Conservation (phyloP, 495 filamentous ascomycete species). For the Aspergillus baeticus region DNA sequence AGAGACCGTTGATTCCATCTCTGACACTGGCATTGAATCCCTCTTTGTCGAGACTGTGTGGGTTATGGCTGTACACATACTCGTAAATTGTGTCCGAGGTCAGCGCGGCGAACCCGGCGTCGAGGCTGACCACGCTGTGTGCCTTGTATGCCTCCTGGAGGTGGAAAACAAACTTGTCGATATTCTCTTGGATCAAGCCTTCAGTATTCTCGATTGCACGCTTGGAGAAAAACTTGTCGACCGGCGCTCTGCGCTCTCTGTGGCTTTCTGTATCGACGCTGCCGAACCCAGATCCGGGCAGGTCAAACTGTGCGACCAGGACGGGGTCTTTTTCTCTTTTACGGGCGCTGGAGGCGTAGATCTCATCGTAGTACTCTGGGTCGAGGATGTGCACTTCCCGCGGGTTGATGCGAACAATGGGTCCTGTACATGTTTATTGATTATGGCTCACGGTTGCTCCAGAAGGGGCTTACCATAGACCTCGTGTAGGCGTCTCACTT, state of each 20-base stretch:
- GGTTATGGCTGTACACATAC: slow-evolving; percentile 26
- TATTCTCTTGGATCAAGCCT: slow-evolving; percentile 9
- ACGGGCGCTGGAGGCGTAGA: not conserved
- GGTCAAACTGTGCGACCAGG: not conserved
- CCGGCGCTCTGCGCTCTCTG: not conserved
- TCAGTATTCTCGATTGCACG: slow-evolving; percentile 5
- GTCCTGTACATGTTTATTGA: slow-evolving; percentile 30
- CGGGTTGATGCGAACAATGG: slow-evolving; percentile 53
- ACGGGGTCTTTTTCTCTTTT: slow-evolving; percentile 20
- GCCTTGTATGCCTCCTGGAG: slow-evolving; percentile 12
- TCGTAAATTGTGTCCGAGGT: slow-evolving; percentile 28
- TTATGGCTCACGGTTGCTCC: too few relatives aligned
- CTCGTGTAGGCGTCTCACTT: not conserved
- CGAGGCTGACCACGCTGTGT: slow-evolving; percentile 18
- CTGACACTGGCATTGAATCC: slow-evolving; percentile 18
- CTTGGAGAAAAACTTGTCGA: slow-evolving; percentile 4
- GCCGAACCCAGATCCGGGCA: not conserved
- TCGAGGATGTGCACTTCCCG: slow-evolving; percentile 29
- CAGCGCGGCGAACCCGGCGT: slow-evolving; percentile 24
- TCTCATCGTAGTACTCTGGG: slow-evolving; percentile 4
- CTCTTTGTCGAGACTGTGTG: slow-evolving; percentile 23
- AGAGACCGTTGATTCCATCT: not conserved
- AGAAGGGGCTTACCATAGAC: slow-evolving; percentile 16
- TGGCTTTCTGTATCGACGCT: slow-evolving; percentile 3
- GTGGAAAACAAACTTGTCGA: slow-evolving; percentile 27